Percentiles rank a stretch among this genome's conserved stretches.
These are phyloP conservation scores for Saccharomycopsis hybrid DNA, from an alignment of 1,139 yeast species.

Conservation along the genomic window DNA sequence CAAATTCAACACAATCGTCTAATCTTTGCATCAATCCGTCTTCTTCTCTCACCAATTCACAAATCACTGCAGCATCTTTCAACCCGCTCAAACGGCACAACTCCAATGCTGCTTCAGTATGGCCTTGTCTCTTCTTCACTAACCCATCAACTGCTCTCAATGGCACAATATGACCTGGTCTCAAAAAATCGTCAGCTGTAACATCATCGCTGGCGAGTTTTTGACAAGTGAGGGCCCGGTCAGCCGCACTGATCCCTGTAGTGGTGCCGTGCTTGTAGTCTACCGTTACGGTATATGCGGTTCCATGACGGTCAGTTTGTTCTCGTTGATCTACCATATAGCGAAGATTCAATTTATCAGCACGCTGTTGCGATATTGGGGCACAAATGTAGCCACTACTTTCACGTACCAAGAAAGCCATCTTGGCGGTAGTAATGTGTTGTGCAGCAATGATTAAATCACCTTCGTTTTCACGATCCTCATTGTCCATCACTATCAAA, in stretches of 20 bases:
- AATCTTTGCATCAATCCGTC: slow-evolving; percentile 96
- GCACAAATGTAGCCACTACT: slow-evolving; percentile 92
- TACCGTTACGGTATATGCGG: slow-evolving; percentile 92
- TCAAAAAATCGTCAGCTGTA: slow-evolving; percentile 60
- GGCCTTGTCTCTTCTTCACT: slow-evolving; percentile 81
- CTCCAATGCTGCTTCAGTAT: slow-evolving; percentile 96
- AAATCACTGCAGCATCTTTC: slow-evolving; percentile 84
- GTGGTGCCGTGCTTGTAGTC: slow-evolving; percentile 84
- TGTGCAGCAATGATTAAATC: slow-evolving; percentile 92
- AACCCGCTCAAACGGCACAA: slow-evolving; percentile 71
- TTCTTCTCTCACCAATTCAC: slow-evolving; percentile 88
- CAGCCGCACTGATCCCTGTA: slow-evolving; percentile 96
- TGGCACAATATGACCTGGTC: slow-evolving; percentile 94
- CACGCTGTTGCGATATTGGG: slow-evolving; percentile 72
- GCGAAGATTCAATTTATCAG: slow-evolving; percentile 74
- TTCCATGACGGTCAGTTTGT: slow-evolving; percentile 82
- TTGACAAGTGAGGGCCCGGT: slow-evolving; percentile 78
- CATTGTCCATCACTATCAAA: slow-evolving; percentile 92
- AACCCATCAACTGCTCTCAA: slow-evolving; percentile 87
- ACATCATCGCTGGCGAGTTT: slow-evolving; percentile 58
- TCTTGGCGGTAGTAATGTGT: slow-evolving; percentile 67
- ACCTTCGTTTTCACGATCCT: slow-evolving; percentile 94
- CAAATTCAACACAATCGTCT: slow-evolving; percentile 73
- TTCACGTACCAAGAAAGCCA: slow-evolving; percentile 91
- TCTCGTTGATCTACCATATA: slow-evolving; percentile 53